Conservation (phyloP, 169 alveolate species). For the Cyclospora cayetanensis region DNA sequence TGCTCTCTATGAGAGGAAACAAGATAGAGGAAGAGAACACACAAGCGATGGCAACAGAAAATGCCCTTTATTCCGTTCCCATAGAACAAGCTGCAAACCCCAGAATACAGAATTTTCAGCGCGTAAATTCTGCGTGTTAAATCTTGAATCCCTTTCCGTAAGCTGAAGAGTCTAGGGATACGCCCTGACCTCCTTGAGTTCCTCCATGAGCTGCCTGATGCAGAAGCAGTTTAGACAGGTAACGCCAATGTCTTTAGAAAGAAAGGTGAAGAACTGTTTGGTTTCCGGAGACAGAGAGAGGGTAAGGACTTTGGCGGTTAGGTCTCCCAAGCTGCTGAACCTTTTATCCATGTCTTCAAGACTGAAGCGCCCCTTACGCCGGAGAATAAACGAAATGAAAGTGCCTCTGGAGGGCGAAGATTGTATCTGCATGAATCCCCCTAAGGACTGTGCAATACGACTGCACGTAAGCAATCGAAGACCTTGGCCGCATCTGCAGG, state of each 20-base stretch:
- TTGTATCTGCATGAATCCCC: constrained; percentile 61
- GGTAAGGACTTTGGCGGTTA: not conserved
- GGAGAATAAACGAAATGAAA: constrained; percentile 47
- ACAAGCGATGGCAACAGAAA: too few relatives aligned
- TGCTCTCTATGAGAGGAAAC: too few relatives aligned
- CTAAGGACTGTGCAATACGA: constrained; percentile 25
- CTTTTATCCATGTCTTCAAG: constrained; percentile 32
- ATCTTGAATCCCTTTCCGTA: not conserved
- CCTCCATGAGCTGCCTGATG: constrained; percentile 27
- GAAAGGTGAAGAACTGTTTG: constrained; percentile 20
- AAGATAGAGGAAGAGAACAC: too few relatives aligned
- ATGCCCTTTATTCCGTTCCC: too few relatives aligned
- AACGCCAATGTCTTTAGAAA: constrained; percentile 65
- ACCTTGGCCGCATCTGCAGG: constrained; percentile 59
- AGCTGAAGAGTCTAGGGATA: not conserved
- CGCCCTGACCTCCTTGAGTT: not conserved
- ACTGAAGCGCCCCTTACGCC: constrained; percentile 26
- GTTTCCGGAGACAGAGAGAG: constrained; percentile 57
- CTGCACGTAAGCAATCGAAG: constrained; percentile 45
- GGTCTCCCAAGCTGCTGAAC: not conserved
- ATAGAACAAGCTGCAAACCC: too few relatives aligned
- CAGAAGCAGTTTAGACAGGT: constrained; percentile 59
- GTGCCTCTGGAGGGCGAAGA: constrained; percentile 65
- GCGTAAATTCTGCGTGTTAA: too few relatives aligned
- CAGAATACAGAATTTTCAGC: too few relatives aligned